A percentile compares a stretch with the other conserved stretches of the same genome.
Conservation (phyloP, 2,329 filamentous ascomycete species). For the Calonectria ilicicola region DNA sequence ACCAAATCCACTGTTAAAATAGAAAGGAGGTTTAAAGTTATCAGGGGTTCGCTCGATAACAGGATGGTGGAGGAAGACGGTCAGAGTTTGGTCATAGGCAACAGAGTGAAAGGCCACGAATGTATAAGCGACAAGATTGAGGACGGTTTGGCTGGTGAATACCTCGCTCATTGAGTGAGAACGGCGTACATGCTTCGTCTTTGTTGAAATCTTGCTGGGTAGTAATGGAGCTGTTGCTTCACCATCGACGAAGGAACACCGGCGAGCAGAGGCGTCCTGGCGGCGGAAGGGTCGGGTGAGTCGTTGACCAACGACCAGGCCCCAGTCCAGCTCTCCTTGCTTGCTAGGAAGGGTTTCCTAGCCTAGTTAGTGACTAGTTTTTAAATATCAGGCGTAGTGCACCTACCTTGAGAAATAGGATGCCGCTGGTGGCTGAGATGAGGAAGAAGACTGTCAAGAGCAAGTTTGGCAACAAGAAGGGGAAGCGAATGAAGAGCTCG, state of each 20-base stretch:
- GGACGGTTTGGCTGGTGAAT: constrained; percentile 78
- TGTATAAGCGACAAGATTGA: constrained; percentile 83
- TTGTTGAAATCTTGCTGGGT: constrained; percentile 45
- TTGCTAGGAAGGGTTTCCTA: constrained; percentile 84
- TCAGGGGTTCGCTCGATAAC: constrained; percentile 66
- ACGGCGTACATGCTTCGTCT: constrained; percentile 36
- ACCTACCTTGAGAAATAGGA: constrained; percentile 79
- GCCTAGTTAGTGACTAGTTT: constrained; percentile 3
- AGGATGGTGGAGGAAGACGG: constrained; percentile 88
- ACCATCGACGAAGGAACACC: constrained; percentile 64
- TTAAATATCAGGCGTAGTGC: background rate
- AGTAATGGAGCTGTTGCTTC: constrained; percentile 69
- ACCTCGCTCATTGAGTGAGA: constrained; percentile 66
- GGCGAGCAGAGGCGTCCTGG: constrained; percentile 46
- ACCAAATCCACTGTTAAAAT: constrained; percentile 87
- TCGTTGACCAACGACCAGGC: constrained; percentile 77
- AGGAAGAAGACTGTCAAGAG: constrained; percentile 82
- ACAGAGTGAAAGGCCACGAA: constrained; percentile 85
- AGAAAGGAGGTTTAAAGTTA: constrained; percentile 77
- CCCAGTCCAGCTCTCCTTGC: constrained; percentile 78
- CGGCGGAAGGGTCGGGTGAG: constrained; percentile 60
- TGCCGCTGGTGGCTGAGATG: constrained; percentile 78
- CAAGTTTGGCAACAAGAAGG: constrained; percentile 88
- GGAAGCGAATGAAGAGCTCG: constrained; percentile 78
- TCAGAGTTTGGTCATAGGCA: constrained; percentile 87